Percentiles rank a stretch among this genome's conserved stretches.
These are phyloP conservation scores for Ulota crispa DNA, from an alignment of 225 moss, liverwort and hornwort genomes.

Conservation along the genomic window DNA sequence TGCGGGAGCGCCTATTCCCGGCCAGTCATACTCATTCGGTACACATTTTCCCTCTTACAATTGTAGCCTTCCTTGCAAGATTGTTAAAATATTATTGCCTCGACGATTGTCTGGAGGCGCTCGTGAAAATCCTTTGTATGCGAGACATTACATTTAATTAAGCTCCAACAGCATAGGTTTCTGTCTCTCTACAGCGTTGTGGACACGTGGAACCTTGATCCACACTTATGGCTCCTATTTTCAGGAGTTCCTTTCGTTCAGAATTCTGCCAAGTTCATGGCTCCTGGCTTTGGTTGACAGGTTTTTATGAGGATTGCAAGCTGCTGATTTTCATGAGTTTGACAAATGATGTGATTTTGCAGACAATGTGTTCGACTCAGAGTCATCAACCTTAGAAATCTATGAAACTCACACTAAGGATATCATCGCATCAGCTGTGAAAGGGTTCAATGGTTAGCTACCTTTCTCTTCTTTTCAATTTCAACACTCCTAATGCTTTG, in stretches of 20 bases:
- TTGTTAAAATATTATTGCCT: neutral
- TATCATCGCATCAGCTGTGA: constrained; percentile 82
- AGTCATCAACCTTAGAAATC: constrained; percentile 66
- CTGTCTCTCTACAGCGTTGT: neutral
- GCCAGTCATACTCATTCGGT: constrained; percentile 84
- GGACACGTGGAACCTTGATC: neutral
- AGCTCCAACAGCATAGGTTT: neutral
- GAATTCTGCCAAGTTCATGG: neutral
- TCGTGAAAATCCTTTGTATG: neutral
- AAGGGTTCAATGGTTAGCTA: constrained; percentile 82
- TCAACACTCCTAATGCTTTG: neutral
- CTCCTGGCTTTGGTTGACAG: neutral
- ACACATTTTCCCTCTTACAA: neutral
- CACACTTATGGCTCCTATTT: neutral
- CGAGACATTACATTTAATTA: neutral
- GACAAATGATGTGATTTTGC: constrained; percentile 22
- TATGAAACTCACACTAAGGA: constrained; percentile 87
- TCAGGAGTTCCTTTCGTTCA: neutral
- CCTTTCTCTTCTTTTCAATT: neutral
- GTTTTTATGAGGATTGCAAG: neutral
- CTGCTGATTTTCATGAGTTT: constrained; percentile 22
- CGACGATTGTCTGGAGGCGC: neutral
- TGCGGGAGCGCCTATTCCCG: constrained; percentile 43
- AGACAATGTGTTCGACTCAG: constrained; percentile 84
- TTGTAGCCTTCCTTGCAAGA: neutral